Base-by-base conservation (phyloP, 2,329 filamentous ascomycete species). In the Domatiomyces catenatus region DNA sequence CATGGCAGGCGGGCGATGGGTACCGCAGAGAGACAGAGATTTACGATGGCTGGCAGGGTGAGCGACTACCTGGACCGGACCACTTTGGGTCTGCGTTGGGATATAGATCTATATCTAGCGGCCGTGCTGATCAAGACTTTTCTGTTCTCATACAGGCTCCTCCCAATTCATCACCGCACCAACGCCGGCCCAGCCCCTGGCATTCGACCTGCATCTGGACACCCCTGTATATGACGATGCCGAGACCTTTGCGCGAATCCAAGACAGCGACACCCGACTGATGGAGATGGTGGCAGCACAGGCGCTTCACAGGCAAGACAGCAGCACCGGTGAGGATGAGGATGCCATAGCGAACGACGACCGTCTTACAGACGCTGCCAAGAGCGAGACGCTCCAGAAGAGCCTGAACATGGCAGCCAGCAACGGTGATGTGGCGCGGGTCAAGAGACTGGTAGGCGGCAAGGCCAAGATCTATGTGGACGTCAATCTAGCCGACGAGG, bases 31-130 rank as follows among this genome's bases (percentile, higher is more conserved):
- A 96, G 73, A 94, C 89, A 42, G 92, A 96, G 73, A 87, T 95
- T 71, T 98, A 96, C 67, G 92, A 98, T 76, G 92, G 87, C 59
- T 98, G 92, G 92, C 88, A 96, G 81, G 90, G 90, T 83, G 66
- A 64, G 74, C 17, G 47, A 19, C n/a, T 24, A 44, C 44, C 19
- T 42, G 12, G n/a, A 39, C 26, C 20, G 2, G n/a, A n/a, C n/a
- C n/a, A n/a, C 42, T 43, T 28, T 48, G 12, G 12, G 19, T 36
- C 43, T 19, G 15, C 47, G 6, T 3, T 3, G 22, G 22, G 22
- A 24, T 24, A 24, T 53, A 24, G 3, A 24, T 24, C 3, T 24
- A 24, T 24, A 24, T 6, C 3, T 24, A 39, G 10, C 32, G 32
- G 32, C 10, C 15, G 32, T 39, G 12, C 32, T 39, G 32, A 39